Percentiles rank a stretch among this genome's conserved stretches.
These are phyloP conservation scores for Erysiphe neolycopersici DNA, from an alignment of 2,329 filamentous ascomycete genomes.

Conservation along the genomic window DNA sequence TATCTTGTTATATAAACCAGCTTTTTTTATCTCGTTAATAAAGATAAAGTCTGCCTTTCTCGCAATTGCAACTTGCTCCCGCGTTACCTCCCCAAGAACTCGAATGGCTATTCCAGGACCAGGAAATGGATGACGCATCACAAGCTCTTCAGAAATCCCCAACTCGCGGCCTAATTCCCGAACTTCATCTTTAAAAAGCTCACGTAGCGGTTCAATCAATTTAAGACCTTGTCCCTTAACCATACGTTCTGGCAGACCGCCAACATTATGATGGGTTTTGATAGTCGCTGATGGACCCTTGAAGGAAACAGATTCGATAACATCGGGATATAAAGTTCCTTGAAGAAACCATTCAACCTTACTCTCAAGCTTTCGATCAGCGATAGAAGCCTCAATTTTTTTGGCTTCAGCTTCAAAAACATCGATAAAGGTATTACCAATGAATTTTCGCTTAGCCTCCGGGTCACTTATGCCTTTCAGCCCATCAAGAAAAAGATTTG, in stretches of 20 bases:
- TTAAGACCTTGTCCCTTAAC: conserved; percentile 26
- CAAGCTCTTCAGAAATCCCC: conserved; percentile 45
- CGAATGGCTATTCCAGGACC: conserved; percentile 44
- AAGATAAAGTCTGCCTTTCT: conserved; percentile 56
- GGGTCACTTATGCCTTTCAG: conserved; percentile 54
- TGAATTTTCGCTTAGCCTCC: conserved; percentile 77
- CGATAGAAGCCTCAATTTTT: conserved; percentile 44
- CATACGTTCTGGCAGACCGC: conserved; percentile 33
- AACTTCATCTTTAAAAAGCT: conserved; percentile 69
- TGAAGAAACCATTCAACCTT: conserved; percentile 72
- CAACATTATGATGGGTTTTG: conserved; percentile 47
- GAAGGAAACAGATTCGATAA: conserved; percentile 37
- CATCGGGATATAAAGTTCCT: conserved; percentile 42
- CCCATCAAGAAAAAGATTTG: conserved; percentile 46
- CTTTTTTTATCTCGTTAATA: conserved; percentile 45
- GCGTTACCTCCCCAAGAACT: conserved; percentile 60
- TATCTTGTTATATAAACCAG: conserved; percentile 47
- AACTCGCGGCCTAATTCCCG: conserved; percentile 40
- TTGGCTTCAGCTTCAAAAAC: conserved; percentile 60
- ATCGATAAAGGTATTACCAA: conserved; percentile 54
- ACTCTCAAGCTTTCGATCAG: conserved; percentile 37
- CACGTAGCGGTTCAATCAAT: conserved; percentile 52
- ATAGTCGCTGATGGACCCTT: conserved; percentile 45
- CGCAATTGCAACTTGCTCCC: conserved; percentile 51
- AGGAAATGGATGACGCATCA: conserved; percentile 56